Evolutionary conservation across 352 stramenopile species (phyloP).

Genomic region (Thraustochytrium striatum): DNA sequence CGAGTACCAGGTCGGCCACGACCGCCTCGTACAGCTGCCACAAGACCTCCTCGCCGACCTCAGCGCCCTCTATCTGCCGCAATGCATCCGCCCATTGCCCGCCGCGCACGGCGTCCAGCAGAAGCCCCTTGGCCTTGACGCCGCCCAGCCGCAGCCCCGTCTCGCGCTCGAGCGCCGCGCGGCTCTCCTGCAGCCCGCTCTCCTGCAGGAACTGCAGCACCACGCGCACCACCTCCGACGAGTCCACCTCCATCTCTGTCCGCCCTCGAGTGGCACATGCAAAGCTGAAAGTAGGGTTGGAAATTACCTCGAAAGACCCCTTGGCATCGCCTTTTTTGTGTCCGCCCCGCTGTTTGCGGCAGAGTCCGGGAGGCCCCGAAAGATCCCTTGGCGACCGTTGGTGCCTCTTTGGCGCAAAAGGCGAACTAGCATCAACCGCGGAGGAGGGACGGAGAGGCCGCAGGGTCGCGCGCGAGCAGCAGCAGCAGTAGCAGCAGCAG

Average conservation of each 20-base stretch:
- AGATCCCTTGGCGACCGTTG: too few relatives aligned
- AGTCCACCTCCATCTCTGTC: slow-evolving; percentile 61
- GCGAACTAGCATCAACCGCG: too few relatives aligned
- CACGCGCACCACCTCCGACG: slow-evolving; percentile 72
- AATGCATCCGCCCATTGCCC: background rate
- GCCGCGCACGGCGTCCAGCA: background rate
- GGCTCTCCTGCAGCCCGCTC: slow-evolving; percentile 76
- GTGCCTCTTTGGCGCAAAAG: too few relatives aligned
- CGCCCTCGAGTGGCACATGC: too few relatives aligned
- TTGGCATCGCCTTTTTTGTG: too few relatives aligned
- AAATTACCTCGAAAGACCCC: too few relatives aligned
- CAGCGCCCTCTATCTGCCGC: background rate
- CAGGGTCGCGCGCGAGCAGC: too few relatives aligned
- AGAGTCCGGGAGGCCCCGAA: too few relatives aligned
- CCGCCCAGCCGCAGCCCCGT: background rate
- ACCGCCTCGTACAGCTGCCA: slow-evolving; percentile 38
- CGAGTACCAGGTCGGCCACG: slow-evolving; percentile 7
- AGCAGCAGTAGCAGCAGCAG: background rate
- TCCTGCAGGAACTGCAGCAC: slow-evolving; percentile 86
- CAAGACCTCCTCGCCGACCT: background rate
- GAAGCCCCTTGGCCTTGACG: background rate
- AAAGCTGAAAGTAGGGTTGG: too few relatives aligned
- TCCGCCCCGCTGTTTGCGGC: too few relatives aligned
- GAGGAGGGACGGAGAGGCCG: too few relatives aligned
- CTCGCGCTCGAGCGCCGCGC: slow-evolving; percentile 63